Conservation (phyloP, 1,284 basidiomycete genomes). For the Cutaneotrichosporon sp. region DNA sequence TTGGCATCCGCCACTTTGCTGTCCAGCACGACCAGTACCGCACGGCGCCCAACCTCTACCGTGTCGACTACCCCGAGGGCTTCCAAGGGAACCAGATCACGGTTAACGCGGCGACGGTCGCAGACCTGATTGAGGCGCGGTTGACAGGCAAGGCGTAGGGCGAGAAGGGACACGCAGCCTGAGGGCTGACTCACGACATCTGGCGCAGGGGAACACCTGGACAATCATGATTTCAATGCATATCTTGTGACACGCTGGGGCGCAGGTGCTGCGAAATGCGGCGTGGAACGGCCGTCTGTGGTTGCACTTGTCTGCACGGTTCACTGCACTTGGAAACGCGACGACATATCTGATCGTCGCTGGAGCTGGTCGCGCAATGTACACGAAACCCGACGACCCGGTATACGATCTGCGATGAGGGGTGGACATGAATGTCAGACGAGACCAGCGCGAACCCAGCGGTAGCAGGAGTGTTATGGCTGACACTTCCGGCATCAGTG, state of each 20-base stretch:
- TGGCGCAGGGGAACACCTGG: background rate
- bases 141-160: constrained; percentile 80
- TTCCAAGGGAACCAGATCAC: constrained; percentile 73
- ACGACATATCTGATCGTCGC: too few species aligned
- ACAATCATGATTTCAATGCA: constrained; percentile 4
- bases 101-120: constrained; percentile 75
- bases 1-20: constrained; percentile 53
- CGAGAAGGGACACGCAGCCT: background rate
- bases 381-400: too few species aligned
- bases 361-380: too few species aligned
- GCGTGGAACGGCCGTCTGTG: too few species aligned
- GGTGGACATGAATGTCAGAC: too few species aligned
- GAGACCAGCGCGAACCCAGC: too few species aligned
- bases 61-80: constrained; percentile 64
- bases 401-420: too few species aligned
- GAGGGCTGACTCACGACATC: background rate
- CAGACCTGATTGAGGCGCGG: constrained; percentile 81
- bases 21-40: constrained; percentile 54
- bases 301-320: too few species aligned
- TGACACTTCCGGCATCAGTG: background rate
- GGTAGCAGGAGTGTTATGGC: too few species aligned
- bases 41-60: constrained; percentile 61
- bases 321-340: too few species aligned
- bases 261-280: too few species aligned
- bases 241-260: background rate